These are phyloP conservation scores for Hypocrella siamensis DNA, from an alignment of 2,329 filamentous ascomycete genomes.

Conservation along the genomic window DNA sequence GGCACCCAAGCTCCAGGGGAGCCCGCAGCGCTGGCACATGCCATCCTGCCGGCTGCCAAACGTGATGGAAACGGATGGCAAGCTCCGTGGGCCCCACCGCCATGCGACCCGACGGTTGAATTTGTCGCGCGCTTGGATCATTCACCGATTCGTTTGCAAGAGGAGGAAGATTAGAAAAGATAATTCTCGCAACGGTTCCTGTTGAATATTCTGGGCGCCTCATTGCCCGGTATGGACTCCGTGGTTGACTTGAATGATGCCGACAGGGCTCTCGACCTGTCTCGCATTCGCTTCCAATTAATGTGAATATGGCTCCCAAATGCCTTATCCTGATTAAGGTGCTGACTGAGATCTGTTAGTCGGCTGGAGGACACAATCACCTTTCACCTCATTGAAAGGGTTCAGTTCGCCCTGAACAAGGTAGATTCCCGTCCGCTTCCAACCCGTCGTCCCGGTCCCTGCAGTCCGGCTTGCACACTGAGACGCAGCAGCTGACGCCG, in stretches of 20 bases:
- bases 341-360: conserved; percentile 28
- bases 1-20: no score
- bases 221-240: conserved; percentile 54
- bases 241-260: conserved; percentile 78
- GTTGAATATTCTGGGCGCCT: background rate
- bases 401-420: conserved; percentile 86
- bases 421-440: conserved; percentile 9
- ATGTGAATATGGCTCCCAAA: conserved; percentile 42
- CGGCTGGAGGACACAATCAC: conserved; percentile 96
- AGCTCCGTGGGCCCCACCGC: no score
- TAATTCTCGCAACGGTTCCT: background rate
- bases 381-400: conserved; percentile 90
- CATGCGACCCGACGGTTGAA: no score
- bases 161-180: background rate
- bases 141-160: background rate
- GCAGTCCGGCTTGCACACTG: no score
- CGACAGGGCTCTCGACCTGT: conserved; percentile 72
- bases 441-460: no score
- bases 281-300: conserved; percentile 83
- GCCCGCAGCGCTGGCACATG: no score
- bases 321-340: background rate
- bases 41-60: no score
- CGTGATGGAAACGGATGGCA: no score
- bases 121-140: background rate
- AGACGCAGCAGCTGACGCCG: background rate